phyloP scores from a whole-genome alignment of 1,139 yeast genomes.

The Debaryomycetaceae sp. region DNA sequence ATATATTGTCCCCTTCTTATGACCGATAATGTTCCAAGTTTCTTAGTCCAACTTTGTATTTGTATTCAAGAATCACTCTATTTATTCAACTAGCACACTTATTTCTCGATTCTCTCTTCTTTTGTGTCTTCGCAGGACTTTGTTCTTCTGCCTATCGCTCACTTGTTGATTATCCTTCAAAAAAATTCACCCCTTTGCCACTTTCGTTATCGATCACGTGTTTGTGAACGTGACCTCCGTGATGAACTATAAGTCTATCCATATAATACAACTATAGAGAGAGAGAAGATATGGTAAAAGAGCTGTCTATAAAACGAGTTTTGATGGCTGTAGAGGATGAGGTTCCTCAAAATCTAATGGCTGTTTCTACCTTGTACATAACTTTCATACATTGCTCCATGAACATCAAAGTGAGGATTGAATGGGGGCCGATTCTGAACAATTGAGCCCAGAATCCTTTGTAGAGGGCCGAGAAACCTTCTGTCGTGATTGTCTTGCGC shows the following conservation, averaged over 20 bases:
- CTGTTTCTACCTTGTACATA: constrained; percentile 23
- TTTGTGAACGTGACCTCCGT: not conserved
- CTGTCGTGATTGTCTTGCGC: constrained; percentile 71
- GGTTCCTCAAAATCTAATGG: not conserved
- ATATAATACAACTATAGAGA: no score
- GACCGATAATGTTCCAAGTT: not conserved
- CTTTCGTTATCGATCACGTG: not conserved
- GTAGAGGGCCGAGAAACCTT: constrained; percentile 85
- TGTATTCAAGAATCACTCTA: no score
- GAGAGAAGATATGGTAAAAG: no score
- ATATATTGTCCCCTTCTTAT: constrained; percentile 26
- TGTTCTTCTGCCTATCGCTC: not conserved
- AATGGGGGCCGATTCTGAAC: constrained; percentile 91
- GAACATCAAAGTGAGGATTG: constrained; percentile 82
- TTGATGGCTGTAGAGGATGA: no score
- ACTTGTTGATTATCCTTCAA: not conserved
- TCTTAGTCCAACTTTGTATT: no score
- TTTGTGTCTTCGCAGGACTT: not conserved
- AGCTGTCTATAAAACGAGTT: no score
- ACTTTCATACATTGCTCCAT: constrained; percentile 91
- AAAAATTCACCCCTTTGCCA: not conserved
- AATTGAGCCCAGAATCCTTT: constrained; percentile 95
- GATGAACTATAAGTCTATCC: no score
- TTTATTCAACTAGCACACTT: no score
- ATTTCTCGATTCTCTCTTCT: no score